Evolutionary conservation across 345 rosid species (phyloP), one percentile per base, ranked within the genome.

Genomic region (Nephelium lappaceum): DNA sequence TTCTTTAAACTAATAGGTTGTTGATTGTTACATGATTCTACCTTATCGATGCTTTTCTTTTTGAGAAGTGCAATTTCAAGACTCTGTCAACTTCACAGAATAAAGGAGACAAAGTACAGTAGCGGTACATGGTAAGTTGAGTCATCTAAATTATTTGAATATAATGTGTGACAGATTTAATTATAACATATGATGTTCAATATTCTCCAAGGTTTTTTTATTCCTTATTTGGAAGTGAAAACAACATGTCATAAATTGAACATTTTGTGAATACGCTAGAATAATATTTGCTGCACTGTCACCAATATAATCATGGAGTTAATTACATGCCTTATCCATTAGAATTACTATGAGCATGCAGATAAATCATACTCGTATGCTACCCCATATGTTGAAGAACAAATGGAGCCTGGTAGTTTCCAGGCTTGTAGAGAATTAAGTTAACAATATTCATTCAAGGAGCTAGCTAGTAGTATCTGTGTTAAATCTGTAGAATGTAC

Each of bases 71-170:
- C 11, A 62, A 45, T 6, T 14, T 51, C 39, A 8, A 47, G 21
- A 66, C 21, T 51, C 38, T 21, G 78, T 51, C 23, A 76, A 51
- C 64, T 76, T 76, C 11, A 15, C 65, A 23, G 64, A 76, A 76
- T 23, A 76, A 76, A 8, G 53, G 16, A 76, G 65, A 18, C 18
- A 8, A 67, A n/a, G 11, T 4, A 21, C 36, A 51, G 70, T 25
- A 67, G 36, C 61, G 6, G 71, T 19, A 64, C 7, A 16, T 27
- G 43, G 15, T 1, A 64, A 63, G 64, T 39, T 18, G 60, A 60
- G 41, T 64, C 16, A 74, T 27, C 19, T 45, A 19, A 63, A 73
- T 24, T 60, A 23, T 73, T 42, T 39, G 12, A 72, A 38, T 38
- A 21, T 31, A 31, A 31, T 31, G 36, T 31, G 36, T 4, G 2